phyloP scores from a whole-genome alignment of 2,329 filamentous ascomycete genomes.

The Tolypocladium inflatum region DNA sequence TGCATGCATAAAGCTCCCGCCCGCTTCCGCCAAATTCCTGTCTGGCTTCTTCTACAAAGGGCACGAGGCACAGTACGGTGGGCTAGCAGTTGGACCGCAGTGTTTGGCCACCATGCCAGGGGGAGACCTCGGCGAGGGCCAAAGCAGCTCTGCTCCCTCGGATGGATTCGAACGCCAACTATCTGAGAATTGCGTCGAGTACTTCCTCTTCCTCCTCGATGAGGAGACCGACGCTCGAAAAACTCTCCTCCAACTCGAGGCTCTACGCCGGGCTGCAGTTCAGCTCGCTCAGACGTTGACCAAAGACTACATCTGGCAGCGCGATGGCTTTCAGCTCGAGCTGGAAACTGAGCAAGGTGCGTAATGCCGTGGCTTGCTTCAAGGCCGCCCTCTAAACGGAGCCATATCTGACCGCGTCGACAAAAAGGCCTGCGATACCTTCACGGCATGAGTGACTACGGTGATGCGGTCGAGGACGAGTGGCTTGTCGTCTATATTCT shows the following conservation, averaged over 20 bases:
- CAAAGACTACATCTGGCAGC: slow-evolving; percentile 93
- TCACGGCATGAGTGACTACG: slow-evolving; percentile 73
- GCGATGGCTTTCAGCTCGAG: slow-evolving; percentile 68
- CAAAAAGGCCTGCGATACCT: slow-evolving; percentile 43
- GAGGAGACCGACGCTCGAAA: slow-evolving; percentile 41
- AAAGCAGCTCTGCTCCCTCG: neutral
- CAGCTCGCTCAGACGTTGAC: slow-evolving; percentile 55
- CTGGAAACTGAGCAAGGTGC: slow-evolving; percentile 49
- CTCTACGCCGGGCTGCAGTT: slow-evolving; percentile 59
- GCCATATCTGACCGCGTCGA: neutral
- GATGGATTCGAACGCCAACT: slow-evolving; percentile 25
- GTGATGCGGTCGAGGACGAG: slow-evolving; percentile 93
- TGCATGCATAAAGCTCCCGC: neutral
- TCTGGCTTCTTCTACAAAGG: neutral
- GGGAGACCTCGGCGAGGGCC: neutral
- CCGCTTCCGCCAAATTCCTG: neutral
- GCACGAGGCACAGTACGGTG: neutral
- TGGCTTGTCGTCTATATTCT: slow-evolving; percentile 93
- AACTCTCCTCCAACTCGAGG: slow-evolving; percentile 56
- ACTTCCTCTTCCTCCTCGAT: slow-evolving; percentile 66
- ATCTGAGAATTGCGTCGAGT: slow-evolving; percentile 79
- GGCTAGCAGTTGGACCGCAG: neutral
- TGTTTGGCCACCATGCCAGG: neutral
- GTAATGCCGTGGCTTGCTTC: slow-evolving; percentile 6
- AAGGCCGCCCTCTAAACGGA: neutral